Evolutionary conservation across 345 rosid species (phyloP), one percentile per base, ranked within the genome.

Genomic region (Linum usitatissimum): DNA sequence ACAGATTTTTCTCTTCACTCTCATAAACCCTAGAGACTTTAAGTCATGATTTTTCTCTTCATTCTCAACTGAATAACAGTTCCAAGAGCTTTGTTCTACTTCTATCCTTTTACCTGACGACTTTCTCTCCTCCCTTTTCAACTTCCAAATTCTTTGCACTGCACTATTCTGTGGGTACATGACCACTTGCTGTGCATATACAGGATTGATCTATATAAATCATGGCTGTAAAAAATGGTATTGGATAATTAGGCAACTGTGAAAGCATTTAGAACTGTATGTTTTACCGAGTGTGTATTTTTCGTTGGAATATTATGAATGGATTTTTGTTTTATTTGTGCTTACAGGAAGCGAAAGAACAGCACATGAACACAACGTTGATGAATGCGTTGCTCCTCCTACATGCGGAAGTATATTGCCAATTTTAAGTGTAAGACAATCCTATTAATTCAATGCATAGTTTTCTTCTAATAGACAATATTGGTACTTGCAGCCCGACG

Each of bases 301-400:
- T 15, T 45, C 17, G 4, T 10, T 12, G 51, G 10, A 45, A 31
- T 31, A 53, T 67, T 31, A 53, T 67, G 64, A 66, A 42, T 63
- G 60, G 54, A 68, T 18, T 30, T 55, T 57, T 64, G 56, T 69
- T 57, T 19, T 69, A 69, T 48, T 73, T 60, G 54, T 78, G 60
- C 68, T 55, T 76, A 38, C 76, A 93, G 99, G 88, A 85, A 79
- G 69, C 88, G 59, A 82, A 86, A 68, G 96, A 93, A 78, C 99
- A 84, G 82, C 88, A 87, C 61, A 90, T 86, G 69, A 87, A 87
- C 70, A 93, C 96, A 59, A 93, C 84, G 78, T 76, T 93, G 67
- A 75, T 93, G 96, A 87, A 23, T 23, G 28, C 28, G 84, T 82
- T 87, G 75, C 91, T 87, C 71, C 80, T 84, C 9, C 71, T 92